A percentile compares a stretch with the other conserved stretches of the same genome.
phyloP scores from a whole-genome alignment of 257 asterid species.

The Nicotiana otophora region DNA sequence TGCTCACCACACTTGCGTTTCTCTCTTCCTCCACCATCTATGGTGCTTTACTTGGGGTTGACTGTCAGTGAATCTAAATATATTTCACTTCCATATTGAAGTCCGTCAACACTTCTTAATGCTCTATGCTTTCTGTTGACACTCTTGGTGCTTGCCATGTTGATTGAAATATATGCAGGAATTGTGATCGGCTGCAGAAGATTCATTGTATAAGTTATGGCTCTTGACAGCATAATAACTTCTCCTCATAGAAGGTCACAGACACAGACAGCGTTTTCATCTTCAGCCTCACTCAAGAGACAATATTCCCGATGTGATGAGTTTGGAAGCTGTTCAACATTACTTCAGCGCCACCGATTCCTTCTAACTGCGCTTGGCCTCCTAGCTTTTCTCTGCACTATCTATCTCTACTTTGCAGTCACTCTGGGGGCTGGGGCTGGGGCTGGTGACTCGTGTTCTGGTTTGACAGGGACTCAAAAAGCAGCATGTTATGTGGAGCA shows the following conservation, averaged over 20 bases:
- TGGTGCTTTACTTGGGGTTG: neutral
- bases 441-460: conserved; percentile 25
- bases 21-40: too few species aligned
- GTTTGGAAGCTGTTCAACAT: conserved; percentile 28
- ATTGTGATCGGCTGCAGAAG: conserved; percentile 6
- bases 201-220: conserved; percentile 18
- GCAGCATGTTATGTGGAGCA: conserved; percentile 37
- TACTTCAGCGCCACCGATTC: conserved; percentile 42
- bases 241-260: conserved; percentile 52
- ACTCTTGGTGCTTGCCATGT: neutral
- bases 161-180: conserved; percentile 10
- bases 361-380: conserved; percentile 43
- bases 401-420: conserved; percentile 50
- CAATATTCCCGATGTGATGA: conserved; percentile 30
- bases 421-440: conserved; percentile 30
- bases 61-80: neutral
- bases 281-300: conserved; percentile 21
- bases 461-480: conserved; percentile 27
- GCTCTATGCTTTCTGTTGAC: neutral
- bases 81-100: neutral
- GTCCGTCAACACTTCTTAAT: neutral
- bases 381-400: conserved; percentile 43
- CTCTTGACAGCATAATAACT: conserved; percentile 31
- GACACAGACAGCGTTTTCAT: conserved; percentile 26
- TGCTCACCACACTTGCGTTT: neutral